Conservation (phyloP, 2,329 filamentous ascomycete species). For the Penicillium occitanis region DNA sequence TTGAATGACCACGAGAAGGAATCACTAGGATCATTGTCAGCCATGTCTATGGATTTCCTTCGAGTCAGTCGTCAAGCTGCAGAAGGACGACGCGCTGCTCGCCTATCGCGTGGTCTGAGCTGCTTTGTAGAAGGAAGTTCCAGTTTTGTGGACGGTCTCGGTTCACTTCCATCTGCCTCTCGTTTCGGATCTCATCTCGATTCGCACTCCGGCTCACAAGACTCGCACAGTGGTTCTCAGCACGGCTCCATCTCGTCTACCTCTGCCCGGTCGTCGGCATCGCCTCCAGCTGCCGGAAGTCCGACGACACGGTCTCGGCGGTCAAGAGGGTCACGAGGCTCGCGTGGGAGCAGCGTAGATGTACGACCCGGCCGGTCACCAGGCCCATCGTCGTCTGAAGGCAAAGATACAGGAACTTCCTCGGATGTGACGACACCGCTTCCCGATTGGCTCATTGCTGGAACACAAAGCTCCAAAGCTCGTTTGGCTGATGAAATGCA, state of each 20-base stretch:
- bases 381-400: conserved; percentile 31
- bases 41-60: conserved; percentile 61
- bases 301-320: conserved; percentile 12
- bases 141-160: conserved; percentile 35
- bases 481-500: conserved; percentile 35
- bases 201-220: background rate
- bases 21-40: conserved; percentile 58
- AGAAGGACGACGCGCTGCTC: conserved; percentile 53
- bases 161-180: conserved; percentile 26
- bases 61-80: conserved; percentile 55
- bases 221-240: conserved; percentile 20
- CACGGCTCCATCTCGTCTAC: conserved; percentile 27
- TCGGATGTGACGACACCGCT: conserved; percentile 32
- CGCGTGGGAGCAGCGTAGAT: conserved; percentile 21
- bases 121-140: conserved; percentile 56
- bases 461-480: conserved; percentile 28
- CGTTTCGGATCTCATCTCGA: conserved; percentile 20
- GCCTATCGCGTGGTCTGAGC: conserved; percentile 57
- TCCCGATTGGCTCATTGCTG: conserved; percentile 33
- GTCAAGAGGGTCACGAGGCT: conserved; percentile 18
- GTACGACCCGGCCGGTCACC: conserved; percentile 26
- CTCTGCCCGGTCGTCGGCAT: conserved; percentile 20
- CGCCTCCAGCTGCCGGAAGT: conserved; percentile 9
- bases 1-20: conserved; percentile 42
- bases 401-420: conserved; percentile 32